Conservation (phyloP, 768 basidiomycete species). For the Xanthoconium stramineum region DNA sequence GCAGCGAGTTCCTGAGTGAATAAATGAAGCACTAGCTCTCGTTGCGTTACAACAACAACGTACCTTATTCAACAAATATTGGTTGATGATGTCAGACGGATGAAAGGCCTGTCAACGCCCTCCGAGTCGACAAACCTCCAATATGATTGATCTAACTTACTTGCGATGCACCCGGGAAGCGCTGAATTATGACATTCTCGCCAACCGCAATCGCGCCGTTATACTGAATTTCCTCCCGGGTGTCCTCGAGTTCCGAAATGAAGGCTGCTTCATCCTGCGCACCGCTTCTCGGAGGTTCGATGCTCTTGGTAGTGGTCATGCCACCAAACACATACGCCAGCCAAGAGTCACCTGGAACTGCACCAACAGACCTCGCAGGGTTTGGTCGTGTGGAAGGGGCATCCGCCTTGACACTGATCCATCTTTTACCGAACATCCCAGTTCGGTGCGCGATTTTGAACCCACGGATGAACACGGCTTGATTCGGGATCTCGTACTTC, state of each 20-base stretch:
- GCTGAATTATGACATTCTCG: background rate
- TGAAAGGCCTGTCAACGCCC: constrained; percentile 3
- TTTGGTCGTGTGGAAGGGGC: background rate
- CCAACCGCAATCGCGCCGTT: background rate
- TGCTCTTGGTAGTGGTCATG: background rate
- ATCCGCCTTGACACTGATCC: background rate
- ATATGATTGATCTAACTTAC: background rate
- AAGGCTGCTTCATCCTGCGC: background rate
- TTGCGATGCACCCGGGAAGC: background rate
- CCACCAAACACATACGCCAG: background rate
- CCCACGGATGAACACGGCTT: constrained; percentile 23
- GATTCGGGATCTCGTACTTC: constrained; percentile 5
- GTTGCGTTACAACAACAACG: background rate
- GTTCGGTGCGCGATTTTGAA: constrained; percentile 12
- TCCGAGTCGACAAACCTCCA: background rate
- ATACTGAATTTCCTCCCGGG: background rate
- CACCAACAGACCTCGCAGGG: background rate
- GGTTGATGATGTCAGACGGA: constrained; percentile 14
- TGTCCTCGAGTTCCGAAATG: background rate
- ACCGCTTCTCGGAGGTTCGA: background rate
- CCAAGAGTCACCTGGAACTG: background rate
- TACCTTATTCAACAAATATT: background rate
- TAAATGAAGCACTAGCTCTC: background rate
- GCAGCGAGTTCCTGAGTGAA: background rate
- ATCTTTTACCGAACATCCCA: background rate